These are phyloP conservation scores for Angomonas ambiguus DNA, from an alignment of 208 protist genomes.

Conservation along the genomic window DNA sequence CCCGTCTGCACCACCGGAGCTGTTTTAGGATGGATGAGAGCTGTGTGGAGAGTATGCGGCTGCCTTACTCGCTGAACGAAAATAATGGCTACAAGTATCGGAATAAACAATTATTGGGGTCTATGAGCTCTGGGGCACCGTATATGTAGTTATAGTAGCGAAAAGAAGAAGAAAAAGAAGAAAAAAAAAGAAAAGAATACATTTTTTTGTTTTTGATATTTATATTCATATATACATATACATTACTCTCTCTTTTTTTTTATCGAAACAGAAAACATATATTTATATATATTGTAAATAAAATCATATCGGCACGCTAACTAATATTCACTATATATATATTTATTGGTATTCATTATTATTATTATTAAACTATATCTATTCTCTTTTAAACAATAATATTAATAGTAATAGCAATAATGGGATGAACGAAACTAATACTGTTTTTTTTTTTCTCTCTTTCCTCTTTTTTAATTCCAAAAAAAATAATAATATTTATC, in stretches of 20 bases:
- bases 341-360: not conserved
- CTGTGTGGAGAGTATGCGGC: slow-evolving; percentile 61
- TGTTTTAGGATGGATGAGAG: slow-evolving; percentile 67
- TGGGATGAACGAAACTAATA: not conserved
- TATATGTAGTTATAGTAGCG: slow-evolving; percentile 88
- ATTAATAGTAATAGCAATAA: not conserved
- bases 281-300: not conserved
- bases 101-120: slow-evolving; percentile 85
- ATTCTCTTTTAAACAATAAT: not conserved
- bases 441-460: slow-evolving; percentile 12
- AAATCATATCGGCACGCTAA: not conserved
- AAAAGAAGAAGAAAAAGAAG: not conserved
- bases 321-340: slow-evolving; percentile 6
- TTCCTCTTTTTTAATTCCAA: slow-evolving; percentile 4
- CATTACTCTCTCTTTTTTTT: not conserved
- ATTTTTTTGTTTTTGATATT: slow-evolving; percentile 5
- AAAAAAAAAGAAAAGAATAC: not conserved
- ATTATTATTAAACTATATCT: not conserved
- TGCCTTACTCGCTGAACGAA: slow-evolving; percentile 81
- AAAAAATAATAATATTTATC: slow-evolving; percentile 16
- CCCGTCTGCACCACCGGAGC: slow-evolving; percentile 71
- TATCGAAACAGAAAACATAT: not conserved
- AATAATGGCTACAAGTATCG: slow-evolving; percentile 86
- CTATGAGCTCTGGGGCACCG: slow-evolving; percentile 84
- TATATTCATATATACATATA: slow-evolving; percentile 11